Evolutionary conservation across 176 grass and related monocot genomes (phyloP).

Genomic region (Zoysia pacifica): DNA sequence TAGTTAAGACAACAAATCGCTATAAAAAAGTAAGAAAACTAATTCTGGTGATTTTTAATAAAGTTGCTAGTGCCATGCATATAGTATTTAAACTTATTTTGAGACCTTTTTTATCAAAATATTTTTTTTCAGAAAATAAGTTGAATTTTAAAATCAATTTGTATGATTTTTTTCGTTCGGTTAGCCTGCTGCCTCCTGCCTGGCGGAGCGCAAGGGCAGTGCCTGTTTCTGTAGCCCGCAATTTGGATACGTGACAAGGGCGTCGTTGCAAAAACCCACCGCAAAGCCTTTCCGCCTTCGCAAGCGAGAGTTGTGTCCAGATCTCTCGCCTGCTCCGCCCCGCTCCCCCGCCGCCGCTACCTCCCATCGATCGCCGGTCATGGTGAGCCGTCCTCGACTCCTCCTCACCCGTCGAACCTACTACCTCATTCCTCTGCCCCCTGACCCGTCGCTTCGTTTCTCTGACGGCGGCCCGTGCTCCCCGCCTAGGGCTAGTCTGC

Average conservation of each 20-base stretch:
- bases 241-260: background rate
- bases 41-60: too few species aligned
- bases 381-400: constrained; percentile 24
- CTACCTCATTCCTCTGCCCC: background rate
- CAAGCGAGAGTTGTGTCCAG: constrained; percentile 15
- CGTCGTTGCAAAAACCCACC: background rate
- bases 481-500: constrained; percentile 27
- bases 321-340: constrained; percentile 10
- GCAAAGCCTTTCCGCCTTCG: background rate
- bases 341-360: background rate
- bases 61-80: too few species aligned
- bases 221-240: background rate
- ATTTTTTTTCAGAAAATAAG: too few species aligned
- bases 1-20: too few species aligned
- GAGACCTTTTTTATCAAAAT: too few species aligned
- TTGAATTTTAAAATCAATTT: too few species aligned
- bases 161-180: too few species aligned
- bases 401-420: background rate
- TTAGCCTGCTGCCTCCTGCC: too few species aligned
- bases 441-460: background rate
- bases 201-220: too few species aligned
- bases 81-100: too few species aligned
- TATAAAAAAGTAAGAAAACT: too few species aligned
- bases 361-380: background rate
- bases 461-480: background rate